Evolutionary conservation across 164 flowering plant species (phyloP).

Genomic region (Pachysandra terminalis): DNA sequence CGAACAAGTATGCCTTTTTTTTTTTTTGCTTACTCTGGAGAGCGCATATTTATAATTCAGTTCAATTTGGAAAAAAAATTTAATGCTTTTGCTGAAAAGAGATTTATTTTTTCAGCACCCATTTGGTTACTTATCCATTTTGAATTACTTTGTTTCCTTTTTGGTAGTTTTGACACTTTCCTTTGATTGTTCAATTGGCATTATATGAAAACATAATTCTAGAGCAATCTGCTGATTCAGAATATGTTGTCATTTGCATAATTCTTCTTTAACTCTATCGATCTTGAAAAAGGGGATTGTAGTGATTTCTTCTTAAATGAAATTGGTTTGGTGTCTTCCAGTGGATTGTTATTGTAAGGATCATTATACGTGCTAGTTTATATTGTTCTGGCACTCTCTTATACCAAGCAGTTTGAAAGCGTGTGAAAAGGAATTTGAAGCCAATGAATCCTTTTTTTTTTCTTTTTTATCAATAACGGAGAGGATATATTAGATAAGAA

Average conservation of each 20-base stretch:
- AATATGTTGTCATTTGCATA: not conserved
- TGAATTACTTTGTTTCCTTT: not conserved
- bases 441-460: no score
- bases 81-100: no score
- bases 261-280: no score
- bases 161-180: not conserved
- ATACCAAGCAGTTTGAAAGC: not conserved
- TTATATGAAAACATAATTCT: not conserved
- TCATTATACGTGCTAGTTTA: no score
- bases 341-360: no score
- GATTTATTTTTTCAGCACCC: not conserved
- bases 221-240: not conserved
- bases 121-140: not conserved
- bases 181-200: not conserved
- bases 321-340: no score
- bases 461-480: no score
- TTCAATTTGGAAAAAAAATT: not conserved
- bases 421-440: not conserved
- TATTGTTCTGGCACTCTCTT: no score
- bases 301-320: no score
- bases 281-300: no score
- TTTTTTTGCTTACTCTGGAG: not conserved
- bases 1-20: slow-evolving; percentile 33
- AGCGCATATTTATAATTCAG: not conserved
- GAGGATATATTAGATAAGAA: no score